Evolutionary conservation across 176 grass and related monocot species (phyloP), one percentile per base, ranked within the genome.

Genomic region (Oryza meridionalis): DNA sequence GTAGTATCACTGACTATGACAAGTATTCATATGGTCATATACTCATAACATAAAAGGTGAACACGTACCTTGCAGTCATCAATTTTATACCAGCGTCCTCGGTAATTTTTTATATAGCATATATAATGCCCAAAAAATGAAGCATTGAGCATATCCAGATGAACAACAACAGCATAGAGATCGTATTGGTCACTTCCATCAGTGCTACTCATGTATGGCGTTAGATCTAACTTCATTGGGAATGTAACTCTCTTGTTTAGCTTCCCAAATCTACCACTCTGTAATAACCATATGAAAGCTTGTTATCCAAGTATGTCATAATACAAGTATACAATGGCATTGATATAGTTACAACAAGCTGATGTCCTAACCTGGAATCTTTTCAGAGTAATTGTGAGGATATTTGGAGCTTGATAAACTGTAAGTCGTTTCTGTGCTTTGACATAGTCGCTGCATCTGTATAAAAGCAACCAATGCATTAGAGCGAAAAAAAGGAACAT

Each of bases 41-140:
- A 7, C 19, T 71, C 32, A 85, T 65, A 42, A 47, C 13, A 81
- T 64, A 85, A 75, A 75, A 77, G 9, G 67, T 12, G 35, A 85
- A 84, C 47, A 78, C 21, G 68, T 90, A 99, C 97, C 97, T 99
- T 96, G 86, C 93, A 94, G 85, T 99, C 97, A 86, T 99, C 97
- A 64, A 94, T 83, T 78, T 85, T 89, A 63, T 89, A 94, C 97
- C 97, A 99, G 38, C 47, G 77, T 42, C 88, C 93, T 80, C 69
- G 73, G 62, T 69, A 82, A 72, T 85, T 84, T 92, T 94, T 99
- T 43, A 89, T 96, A 72, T 91, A 99, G 79, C 97, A 99, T 90
- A 99, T 92, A 85, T 99, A 99, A 70, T 99, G 97, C 6, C 97
- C 97, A 91, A 99, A 99, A 88, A 94, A 99, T 63, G 97, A 96